phyloP scores from a whole-genome alignment of 2,329 filamentous ascomycete genomes.

The Paraphaeosphaeria minitans region DNA sequence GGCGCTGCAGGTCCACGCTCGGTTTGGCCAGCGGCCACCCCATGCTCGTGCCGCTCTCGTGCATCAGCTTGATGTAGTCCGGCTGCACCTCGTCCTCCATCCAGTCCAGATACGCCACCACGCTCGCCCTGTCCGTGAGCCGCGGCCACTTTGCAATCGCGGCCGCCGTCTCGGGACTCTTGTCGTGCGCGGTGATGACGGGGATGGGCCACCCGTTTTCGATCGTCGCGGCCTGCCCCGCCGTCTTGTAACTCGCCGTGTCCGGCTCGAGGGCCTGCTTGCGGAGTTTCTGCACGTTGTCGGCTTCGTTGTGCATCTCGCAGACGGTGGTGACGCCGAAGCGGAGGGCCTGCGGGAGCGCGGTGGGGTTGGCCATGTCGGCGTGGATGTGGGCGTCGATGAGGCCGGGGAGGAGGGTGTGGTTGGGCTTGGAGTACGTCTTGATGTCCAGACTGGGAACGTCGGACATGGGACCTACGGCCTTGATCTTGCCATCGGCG shows the following conservation, averaged over 20 bases:
- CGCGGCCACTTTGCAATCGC: conserved; percentile 56
- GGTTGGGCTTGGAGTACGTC: conserved; percentile 51
- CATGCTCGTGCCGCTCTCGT: conserved; percentile 54
- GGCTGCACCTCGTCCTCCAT: conserved; percentile 48
- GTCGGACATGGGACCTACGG: conserved; percentile 29
- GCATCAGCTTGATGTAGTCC: conserved; percentile 60
- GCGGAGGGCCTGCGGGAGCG: conserved; percentile 51
- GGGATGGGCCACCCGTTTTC: conserved; percentile 59
- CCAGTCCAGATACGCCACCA: conserved; percentile 50
- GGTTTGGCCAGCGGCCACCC: conserved; percentile 47
- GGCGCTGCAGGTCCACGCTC: conserved; percentile 51
- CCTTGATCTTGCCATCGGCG: conserved; percentile 49
- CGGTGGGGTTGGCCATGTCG: conserved; percentile 47
- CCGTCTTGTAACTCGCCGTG: conserved; percentile 57
- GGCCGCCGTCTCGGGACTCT: conserved; percentile 42
- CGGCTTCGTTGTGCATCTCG: conserved; percentile 53
- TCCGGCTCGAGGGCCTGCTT: conserved; percentile 34
- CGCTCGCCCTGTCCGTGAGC: conserved; percentile 49
- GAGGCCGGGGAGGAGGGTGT: conserved; percentile 57
- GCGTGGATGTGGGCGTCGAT: conserved; percentile 59
- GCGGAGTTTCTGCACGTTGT: conserved; percentile 35
- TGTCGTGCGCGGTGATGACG: conserved; percentile 49
- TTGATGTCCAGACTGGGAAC: conserved; percentile 21
- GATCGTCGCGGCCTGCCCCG: conserved; percentile 56
- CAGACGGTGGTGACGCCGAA: conserved; percentile 60